phyloP scores from a whole-genome alignment of 2,329 filamentous ascomycete genomes.

The Acarospora socialis region DNA sequence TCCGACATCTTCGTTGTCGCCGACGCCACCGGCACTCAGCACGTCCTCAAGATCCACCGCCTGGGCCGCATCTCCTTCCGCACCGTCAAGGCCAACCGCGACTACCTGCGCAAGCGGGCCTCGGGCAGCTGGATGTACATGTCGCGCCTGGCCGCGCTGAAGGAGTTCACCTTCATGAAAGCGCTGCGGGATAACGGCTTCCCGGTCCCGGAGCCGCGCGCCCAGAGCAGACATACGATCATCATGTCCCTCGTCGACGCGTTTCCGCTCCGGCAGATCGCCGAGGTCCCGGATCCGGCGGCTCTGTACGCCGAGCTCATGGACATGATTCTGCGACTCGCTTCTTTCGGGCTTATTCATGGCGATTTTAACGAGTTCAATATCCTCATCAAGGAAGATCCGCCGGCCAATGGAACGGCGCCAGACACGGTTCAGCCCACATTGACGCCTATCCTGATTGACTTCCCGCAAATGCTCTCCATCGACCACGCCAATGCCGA shows the following conservation, averaged over 20 bases:
- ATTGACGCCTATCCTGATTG: conserved; percentile 74
- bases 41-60: conserved; percentile 88
- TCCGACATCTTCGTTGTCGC: conserved; percentile 94
- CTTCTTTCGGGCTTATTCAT: conserved; percentile 80
- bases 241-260: conserved; percentile 92
- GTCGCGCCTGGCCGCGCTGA: conserved; percentile 78
- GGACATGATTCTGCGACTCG: conserved; percentile 67
- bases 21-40: conserved; percentile 58
- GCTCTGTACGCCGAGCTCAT: conserved; percentile 86
- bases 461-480: conserved; percentile 97
- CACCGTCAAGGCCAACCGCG: conserved; percentile 86
- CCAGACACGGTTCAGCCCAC: conserved; percentile 18
- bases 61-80: conserved; percentile 93
- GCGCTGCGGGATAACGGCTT: conserved; percentile 73
- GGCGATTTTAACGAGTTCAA: conserved; percentile 99
- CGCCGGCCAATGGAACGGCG: conserved; percentile 23
- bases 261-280: conserved; percentile 79
- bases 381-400: conserved; percentile 73
- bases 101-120: conserved; percentile 73
- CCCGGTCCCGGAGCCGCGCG: conserved; percentile 73
- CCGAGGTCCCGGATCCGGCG: conserved; percentile 68
- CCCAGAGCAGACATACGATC: conserved; percentile 86
- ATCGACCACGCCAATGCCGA: conserved; percentile 88
- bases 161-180: conserved; percentile 90
- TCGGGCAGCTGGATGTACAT: conserved; percentile 97